Base-by-base conservation (phyloP, 768 basidiomycete species). In the Xerocomellus intermedius region DNA sequence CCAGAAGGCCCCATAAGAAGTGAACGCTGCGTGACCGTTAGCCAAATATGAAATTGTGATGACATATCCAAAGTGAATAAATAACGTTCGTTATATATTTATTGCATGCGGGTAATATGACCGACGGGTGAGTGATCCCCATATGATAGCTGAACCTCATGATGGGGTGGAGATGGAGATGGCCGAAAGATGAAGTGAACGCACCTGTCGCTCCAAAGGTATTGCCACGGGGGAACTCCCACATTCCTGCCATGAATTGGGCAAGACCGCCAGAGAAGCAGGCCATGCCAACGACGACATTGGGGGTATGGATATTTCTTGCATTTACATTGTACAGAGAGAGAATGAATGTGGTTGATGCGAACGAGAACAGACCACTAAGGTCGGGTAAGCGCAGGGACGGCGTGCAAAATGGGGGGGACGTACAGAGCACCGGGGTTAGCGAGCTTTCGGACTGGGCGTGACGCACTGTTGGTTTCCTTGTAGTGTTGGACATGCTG, bases 211-310 rank as follows among this genome's bases (percentile, higher is more conserved):
- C 88, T 61, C 84, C 86, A 58, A 91, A 89, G 0, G 73, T 75
- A 59, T 91, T 90, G 1, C 85, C 85, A 32, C 79, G 72, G 16
- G 83, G 81, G 73, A 86, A 87, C 70, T 86, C 86, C 91, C 91
- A 93, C 87, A 94, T 91, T 39, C 94, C 94, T 30, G 92, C 93
- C 37, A 94, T 74, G 43, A 95, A 77, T 68, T 95, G 94, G 13
- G 79, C 86, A 32, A 94, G 83, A 56, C 94, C 94, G 59, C 93
- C 94, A 57, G 82, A 82, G 71, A 85, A 89, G 60, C 91, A 66
- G 24, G 91, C 91, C 91, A 95, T 92, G 48, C 91, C 94, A 46
- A 93, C 79, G 45, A 92, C 83, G 28, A 84, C 81, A 54, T 93
- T 91, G 38, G 89, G 84, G 6, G 66, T 63, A 17, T 64, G 57